phyloP scores from a whole-genome alignment of 2,329 filamentous ascomycete genomes.

The Ceratocystis colombiana region DNA sequence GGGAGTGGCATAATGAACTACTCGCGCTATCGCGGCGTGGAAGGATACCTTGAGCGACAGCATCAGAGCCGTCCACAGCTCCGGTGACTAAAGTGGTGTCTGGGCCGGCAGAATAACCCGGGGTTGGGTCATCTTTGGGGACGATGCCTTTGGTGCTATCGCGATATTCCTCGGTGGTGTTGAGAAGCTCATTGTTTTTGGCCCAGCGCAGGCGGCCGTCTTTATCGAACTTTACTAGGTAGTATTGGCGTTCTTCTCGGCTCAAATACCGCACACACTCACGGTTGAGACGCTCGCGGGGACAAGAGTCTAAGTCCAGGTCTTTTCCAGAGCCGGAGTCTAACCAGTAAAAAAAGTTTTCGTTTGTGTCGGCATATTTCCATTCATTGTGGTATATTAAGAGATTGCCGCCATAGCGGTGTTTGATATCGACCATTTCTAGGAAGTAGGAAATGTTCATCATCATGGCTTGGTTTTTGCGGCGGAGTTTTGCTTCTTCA shows the following conservation, averaged over 20 bases:
- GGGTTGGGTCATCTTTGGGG: constrained; percentile 49
- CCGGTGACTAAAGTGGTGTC: constrained; percentile 27
- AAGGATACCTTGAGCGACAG: constrained; percentile 17
- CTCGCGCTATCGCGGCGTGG: constrained; percentile 27
- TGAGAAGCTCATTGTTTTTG: constrained; percentile 68
- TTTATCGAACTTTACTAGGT: constrained; percentile 64
- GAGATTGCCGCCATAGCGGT: constrained; percentile 77
- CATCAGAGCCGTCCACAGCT: constrained; percentile 10
- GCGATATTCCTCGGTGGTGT: constrained; percentile 63
- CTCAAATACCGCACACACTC: constrained; percentile 78
- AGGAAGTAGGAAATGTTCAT: constrained; percentile 81
- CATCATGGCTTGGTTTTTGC: constrained; percentile 58
- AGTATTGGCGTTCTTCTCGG: constrained; percentile 69
- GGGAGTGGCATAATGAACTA: constrained; percentile 31
- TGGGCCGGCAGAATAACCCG: constrained; percentile 37
- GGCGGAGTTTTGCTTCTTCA: constrained; percentile 27
- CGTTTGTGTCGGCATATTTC: constrained; percentile 63
- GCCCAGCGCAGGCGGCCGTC: constrained; percentile 76
- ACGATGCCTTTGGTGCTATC: constrained; percentile 72
- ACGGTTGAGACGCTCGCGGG: constrained; percentile 61
- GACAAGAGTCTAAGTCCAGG: constrained; percentile 60
- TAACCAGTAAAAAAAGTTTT: constrained; percentile 93
- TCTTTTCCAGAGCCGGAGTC: constrained; percentile 67
- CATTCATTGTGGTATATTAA: constrained; percentile 74
- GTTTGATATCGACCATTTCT: constrained; percentile 77